Evolutionary conservation across 805 yeast species (phyloP).

Genomic region (Cyberlindnera nakhonratchasimensis): DNA sequence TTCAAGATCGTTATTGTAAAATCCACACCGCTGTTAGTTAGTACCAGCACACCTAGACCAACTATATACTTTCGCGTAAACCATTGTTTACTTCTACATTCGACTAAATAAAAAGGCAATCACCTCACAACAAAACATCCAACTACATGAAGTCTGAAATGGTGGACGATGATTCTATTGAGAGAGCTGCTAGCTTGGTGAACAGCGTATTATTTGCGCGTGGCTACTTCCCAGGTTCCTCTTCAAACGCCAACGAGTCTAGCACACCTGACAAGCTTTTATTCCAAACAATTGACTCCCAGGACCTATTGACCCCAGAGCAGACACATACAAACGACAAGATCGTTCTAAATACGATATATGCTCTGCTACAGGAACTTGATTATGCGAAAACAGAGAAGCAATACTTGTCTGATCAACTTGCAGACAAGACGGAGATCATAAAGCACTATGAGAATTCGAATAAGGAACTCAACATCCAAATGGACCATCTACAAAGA

Average conservation of each 20-base stretch:
- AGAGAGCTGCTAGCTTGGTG: constrained; percentile 15
- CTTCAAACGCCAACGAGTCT: not conserved
- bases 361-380: constrained; percentile 15
- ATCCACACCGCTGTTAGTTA: too few species aligned
- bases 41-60: too few species aligned
- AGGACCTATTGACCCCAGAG: constrained; percentile 1
- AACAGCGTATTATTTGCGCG: constrained; percentile 16
- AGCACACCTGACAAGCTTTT: constrained; percentile 7
- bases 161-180: constrained; percentile 14
- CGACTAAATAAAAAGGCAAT: not conserved
- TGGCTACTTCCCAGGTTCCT: constrained; percentile 18
- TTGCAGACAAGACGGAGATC: constrained; percentile 14
- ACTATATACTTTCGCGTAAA: too few species aligned
- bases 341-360: constrained; percentile 16
- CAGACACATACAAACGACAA: constrained; percentile 8
- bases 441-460: constrained; percentile 12
- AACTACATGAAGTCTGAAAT: not conserved
- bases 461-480: constrained; percentile 6
- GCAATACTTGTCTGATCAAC: constrained; percentile 7
- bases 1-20: too few species aligned
- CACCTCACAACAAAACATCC: too few species aligned
- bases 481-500: not conserved
- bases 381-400: constrained; percentile 14
- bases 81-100: constrained; percentile 4
- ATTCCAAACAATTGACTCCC: constrained; percentile 5